Evolutionary conservation across 805 yeast species (phyloP), one percentile per base, ranked within the genome.

Genomic region (Ogataea glucozyma): DNA sequence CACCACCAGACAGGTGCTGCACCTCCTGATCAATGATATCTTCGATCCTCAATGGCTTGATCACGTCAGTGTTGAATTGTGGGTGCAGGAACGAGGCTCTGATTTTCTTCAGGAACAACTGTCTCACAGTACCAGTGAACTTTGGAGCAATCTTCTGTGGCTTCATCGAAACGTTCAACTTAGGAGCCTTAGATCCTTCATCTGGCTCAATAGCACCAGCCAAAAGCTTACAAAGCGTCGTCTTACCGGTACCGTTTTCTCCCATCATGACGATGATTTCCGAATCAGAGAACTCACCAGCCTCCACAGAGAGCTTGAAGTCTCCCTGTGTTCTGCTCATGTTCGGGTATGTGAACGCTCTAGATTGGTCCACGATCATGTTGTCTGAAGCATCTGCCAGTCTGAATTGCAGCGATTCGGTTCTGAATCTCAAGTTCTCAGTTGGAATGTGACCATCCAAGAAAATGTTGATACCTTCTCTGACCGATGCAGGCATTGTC

Each of bases 181-280:
- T 84, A 38, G 97, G 97, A 48, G 88, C 82, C 61, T 81, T 80
- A 47, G 72, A 65, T 44, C 88, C 88, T 54, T 77, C 78, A 69
- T 93, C 99, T 23, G 99, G 91, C 38, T 85, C 75, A 54, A 88
- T 76, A 20, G 88, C 88, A 62, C 98, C 99, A 17, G 99, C 98
- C 60, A 93, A 75, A 60, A 93, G 73, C 67, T 85, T 87, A 79
- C 97, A 91, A 74, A 93, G 83, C 12, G 99, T 93, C 31, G 99
- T 93, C 73, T 93, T 93, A 75, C 99, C 99, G 14, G 99, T 93
- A 73, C 99, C 99, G 68, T 93, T 93, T 72, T 93, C 99, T 65
- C 99, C 99, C 96, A 93, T 91, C 97, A 93, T 88, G 44, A 93
- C 99, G 60, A 93, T 77, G 58, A 93, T 93, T 73, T 93, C 99